Conservation (phyloP, 2,329 filamentous ascomycete species). For the Nemania sp. region DNA sequence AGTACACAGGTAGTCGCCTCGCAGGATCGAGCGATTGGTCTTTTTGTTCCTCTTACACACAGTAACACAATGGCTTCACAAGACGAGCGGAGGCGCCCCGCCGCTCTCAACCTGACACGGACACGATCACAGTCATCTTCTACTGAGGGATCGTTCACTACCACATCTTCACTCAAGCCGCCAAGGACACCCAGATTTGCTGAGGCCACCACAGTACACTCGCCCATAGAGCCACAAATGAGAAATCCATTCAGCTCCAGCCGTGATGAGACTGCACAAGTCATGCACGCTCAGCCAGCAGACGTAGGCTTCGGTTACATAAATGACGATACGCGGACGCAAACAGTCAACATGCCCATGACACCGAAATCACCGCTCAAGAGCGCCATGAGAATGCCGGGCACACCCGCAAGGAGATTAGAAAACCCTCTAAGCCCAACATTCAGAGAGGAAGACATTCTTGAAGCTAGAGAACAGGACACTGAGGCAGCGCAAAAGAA, state of each 20-base stretch:
- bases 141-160: conserved; percentile 55
- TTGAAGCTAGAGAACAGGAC: conserved; percentile 80
- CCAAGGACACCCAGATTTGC: conserved; percentile 78
- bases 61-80: conserved; percentile 38
- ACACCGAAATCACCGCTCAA: conserved; percentile 80
- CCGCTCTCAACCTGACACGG: conserved; percentile 57
- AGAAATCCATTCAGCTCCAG: conserved; percentile 59
- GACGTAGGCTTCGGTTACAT: conserved; percentile 96
- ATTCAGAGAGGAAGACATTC: conserved; percentile 81
- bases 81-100: conserved; percentile 61
- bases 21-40: conserved; percentile 44
- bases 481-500: conserved; percentile 87
- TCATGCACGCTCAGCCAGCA: conserved; percentile 70
- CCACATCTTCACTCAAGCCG: conserved; percentile 62
- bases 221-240: conserved; percentile 65
- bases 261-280: conserved; percentile 57
- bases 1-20: conserved; percentile 29
- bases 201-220: conserved; percentile 78
- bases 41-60: conserved; percentile 36
- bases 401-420: conserved; percentile 73
- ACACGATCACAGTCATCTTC: conserved; percentile 51
- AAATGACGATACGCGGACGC: conserved; percentile 56
- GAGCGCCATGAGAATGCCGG: conserved; percentile 86
- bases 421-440: conserved; percentile 86
- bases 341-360: conserved; percentile 64